Conservation (phyloP, 306 rosid genomes). For the Quercus robur region DNA sequence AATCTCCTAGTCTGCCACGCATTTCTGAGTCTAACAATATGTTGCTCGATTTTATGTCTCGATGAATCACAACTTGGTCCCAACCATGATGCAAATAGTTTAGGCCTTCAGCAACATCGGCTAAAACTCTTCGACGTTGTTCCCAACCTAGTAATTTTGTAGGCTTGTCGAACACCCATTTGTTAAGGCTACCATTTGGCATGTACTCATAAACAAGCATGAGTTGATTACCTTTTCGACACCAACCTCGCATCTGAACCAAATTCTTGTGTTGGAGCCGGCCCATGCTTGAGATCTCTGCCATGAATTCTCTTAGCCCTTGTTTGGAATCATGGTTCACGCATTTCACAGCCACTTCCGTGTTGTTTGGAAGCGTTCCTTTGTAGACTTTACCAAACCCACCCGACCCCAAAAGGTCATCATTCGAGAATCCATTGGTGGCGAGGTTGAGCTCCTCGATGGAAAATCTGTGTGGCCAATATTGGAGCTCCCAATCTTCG, state of each 20-base stretch:
- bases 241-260: slow-evolving; percentile 95
- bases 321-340: slow-evolving; percentile 92
- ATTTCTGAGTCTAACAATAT: slow-evolving; percentile 67
- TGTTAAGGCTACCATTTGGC: slow-evolving; percentile 87
- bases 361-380: slow-evolving; percentile 50
- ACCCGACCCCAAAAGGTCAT: slow-evolving; percentile 59
- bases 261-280: slow-evolving; percentile 84
- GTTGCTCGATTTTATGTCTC: slow-evolving; percentile 84
- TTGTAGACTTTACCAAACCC: slow-evolving; percentile 86
- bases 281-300: slow-evolving; percentile 91
- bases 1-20: slow-evolving; percentile 84
- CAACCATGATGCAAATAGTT: slow-evolving; percentile 87
- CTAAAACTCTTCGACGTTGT: slow-evolving; percentile 55
- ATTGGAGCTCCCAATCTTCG: slow-evolving; percentile 88
- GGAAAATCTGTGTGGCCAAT: slow-evolving; percentile 89
- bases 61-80: slow-evolving; percentile 84
- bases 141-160: slow-evolving; percentile 47
- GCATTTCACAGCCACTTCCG: slow-evolving; percentile 79
- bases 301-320: slow-evolving; percentile 90
- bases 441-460: slow-evolving; percentile 63
- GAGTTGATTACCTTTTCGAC: slow-evolving; percentile 61
- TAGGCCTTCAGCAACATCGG: slow-evolving; percentile 84
- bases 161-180: slow-evolving; percentile 65
- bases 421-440: slow-evolving; percentile 47
- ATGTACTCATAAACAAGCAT: slow-evolving; percentile 87